Conservation (phyloP, 139 green algal genomes). For the Gonium pectorale region DNA sequence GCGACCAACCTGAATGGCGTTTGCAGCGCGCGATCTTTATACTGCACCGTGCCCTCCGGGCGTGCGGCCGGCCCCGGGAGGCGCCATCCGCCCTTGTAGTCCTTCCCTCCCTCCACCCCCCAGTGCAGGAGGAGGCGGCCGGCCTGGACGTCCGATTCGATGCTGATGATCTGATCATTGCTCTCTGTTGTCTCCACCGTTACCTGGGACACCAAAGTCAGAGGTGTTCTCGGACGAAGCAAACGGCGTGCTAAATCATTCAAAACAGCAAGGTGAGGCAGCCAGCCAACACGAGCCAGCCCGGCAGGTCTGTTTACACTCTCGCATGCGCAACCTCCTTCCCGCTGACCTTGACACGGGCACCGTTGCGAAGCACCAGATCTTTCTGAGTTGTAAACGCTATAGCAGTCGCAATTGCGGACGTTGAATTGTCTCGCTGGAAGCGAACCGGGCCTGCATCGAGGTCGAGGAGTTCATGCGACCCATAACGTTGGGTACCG, state of each 20-base stretch:
- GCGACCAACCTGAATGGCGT: conserved; percentile 84
- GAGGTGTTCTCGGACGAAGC: too few relatives aligned
- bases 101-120: conserved; percentile 88
- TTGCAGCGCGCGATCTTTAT: conserved; percentile 97
- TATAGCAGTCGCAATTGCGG: background rate
- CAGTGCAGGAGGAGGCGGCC: conserved; percentile 90
- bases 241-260: too few relatives aligned
- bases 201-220: conserved; percentile 33
- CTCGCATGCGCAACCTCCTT: too few relatives aligned
- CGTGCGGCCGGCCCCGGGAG: conserved; percentile 71
- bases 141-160: conserved; percentile 57
- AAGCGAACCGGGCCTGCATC: too few relatives aligned
- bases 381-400: conserved; percentile 7
- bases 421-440: background rate
- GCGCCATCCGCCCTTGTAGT: conserved; percentile 91
- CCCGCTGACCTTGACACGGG: conserved; percentile 29
- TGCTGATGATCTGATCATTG: conserved; percentile 50
- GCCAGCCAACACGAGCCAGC: background rate
- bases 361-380: conserved; percentile 15
- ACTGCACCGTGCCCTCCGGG: conserved; percentile 88
- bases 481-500: background rate
- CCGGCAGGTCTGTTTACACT: too few relatives aligned
- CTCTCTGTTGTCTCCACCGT: conserved; percentile 35
- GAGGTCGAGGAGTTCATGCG: too few relatives aligned
- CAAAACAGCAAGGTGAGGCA: background rate